phyloP scores from a whole-genome alignment of 495 filamentous ascomycete genomes.

The Aspergillus sparsus region DNA sequence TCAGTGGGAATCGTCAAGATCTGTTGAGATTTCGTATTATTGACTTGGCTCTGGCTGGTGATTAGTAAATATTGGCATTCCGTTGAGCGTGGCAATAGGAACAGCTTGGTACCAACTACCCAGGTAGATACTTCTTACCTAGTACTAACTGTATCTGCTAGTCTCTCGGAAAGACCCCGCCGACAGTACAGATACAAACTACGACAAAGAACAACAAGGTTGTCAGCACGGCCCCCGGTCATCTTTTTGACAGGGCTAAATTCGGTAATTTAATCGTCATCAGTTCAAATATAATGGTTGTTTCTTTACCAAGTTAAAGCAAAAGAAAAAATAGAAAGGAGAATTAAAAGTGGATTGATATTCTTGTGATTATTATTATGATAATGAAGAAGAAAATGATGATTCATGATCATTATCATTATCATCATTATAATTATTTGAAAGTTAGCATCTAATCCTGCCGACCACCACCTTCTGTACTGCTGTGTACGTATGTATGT shows the following conservation, averaged over 20 bases:
- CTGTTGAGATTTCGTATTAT: constrained; percentile 22
- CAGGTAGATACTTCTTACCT: not conserved
- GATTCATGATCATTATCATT: not conserved
- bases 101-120: not conserved
- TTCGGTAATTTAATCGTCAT: no score
- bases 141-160: not conserved
- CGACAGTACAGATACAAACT: constrained; percentile 5
- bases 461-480: no score
- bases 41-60: constrained; percentile 16
- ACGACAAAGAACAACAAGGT: constrained; percentile 12
- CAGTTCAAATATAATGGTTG: no score
- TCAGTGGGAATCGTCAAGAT: constrained; percentile 41
- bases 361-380: no score
- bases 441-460: not conserved
- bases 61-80: constrained; percentile 22
- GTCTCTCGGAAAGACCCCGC: constrained; percentile 19
- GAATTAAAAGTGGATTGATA: no score
- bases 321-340: no score
- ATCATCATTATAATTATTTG: not conserved
- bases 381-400: no score
- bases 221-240: constrained; percentile 16
- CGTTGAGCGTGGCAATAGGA: constrained; percentile 25
- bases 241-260: constrained; percentile 8
- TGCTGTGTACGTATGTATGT: constrained; percentile 5
- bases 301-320: no score